Conservation (phyloP, 2,329 filamentous ascomycete species). For the Alternaria postmessia region DNA sequence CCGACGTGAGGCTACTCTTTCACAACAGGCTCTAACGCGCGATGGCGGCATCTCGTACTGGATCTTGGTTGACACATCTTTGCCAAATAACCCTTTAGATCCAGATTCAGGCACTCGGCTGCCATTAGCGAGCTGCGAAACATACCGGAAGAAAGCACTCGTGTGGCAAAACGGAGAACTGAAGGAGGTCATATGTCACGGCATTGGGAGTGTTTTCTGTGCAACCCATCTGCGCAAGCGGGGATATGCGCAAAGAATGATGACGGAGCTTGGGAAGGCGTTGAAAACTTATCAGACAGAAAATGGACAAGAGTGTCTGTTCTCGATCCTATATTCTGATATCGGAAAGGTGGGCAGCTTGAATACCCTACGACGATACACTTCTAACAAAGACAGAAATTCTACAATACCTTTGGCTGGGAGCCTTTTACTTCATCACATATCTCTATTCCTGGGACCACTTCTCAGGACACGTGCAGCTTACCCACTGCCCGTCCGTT, state of each 20-base stretch:
- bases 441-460: slow-evolving; percentile 52
- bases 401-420: slow-evolving; percentile 83
- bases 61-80: slow-evolving; percentile 63
- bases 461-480: slow-evolving; percentile 5
- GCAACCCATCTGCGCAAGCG: slow-evolving; percentile 70
- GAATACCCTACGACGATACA: slow-evolving; percentile 63
- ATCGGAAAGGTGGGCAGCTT: slow-evolving; percentile 70
- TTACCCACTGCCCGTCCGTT: slow-evolving; percentile 56
- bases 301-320: slow-evolving; percentile 57
- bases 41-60: slow-evolving; percentile 66
- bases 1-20: slow-evolving; percentile 63
- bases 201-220: slow-evolving; percentile 82
- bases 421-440: slow-evolving; percentile 76
- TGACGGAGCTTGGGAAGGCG: slow-evolving; percentile 69
- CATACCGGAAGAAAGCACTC: slow-evolving; percentile 58
- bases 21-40: slow-evolving; percentile 60
- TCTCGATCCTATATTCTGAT: slow-evolving; percentile 86
- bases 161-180: slow-evolving; percentile 57
- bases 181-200: slow-evolving; percentile 71
- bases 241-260: slow-evolving; percentile 83
- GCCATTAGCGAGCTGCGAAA: slow-evolving; percentile 67
- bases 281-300: slow-evolving; percentile 62
- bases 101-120: slow-evolving; percentile 50
- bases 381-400: slow-evolving; percentile 77
- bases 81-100: slow-evolving; percentile 44